Evolutionary conservation across 371 early-diverging fungal genomes (phyloP).

Genomic region (Haplosporangium sp.): DNA sequence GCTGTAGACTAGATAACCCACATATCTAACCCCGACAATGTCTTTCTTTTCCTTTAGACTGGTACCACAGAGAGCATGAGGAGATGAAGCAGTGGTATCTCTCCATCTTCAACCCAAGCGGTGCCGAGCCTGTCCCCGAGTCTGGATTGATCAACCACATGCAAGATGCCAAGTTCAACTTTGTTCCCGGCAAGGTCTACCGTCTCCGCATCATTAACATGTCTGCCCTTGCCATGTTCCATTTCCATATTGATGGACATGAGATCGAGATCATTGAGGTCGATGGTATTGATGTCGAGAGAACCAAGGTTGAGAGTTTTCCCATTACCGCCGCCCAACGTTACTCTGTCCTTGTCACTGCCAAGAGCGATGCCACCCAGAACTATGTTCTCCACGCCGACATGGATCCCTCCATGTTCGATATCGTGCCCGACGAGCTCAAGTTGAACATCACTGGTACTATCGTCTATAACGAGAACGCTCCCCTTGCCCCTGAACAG

Average conservation of each 20-base stretch:
- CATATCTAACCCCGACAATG: not conserved
- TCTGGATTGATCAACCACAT: conserved; percentile 68
- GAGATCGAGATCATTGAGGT: conserved; percentile 82
- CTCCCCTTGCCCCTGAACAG: conserved; percentile 58
- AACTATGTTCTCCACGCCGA: conserved; percentile 82
- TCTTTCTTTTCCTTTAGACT: conserved; percentile 59
- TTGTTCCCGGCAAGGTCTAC: conserved; percentile 83
- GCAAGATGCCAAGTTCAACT: conserved; percentile 58
- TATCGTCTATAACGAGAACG: conserved; percentile 62
- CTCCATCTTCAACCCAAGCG: conserved; percentile 70
- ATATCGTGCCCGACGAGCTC: conserved; percentile 66
- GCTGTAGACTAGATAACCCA: not conserved
- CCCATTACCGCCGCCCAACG: conserved; percentile 77
- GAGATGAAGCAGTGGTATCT: conserved; percentile 59
- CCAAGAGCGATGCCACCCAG: conserved; percentile 67
- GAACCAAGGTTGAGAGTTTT: conserved; percentile 65
- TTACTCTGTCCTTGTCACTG: conserved; percentile 77
- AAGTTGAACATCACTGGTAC: conserved; percentile 64
- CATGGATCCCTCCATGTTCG: conserved; percentile 84
- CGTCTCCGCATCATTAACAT: conserved; percentile 86
- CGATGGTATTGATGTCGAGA: conserved; percentile 77
- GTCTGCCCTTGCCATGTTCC: conserved; percentile 79
- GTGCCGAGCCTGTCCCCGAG: conserved; percentile 75
- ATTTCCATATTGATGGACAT: conserved; percentile 84
- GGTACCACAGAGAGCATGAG: conserved; percentile 70